Conservation (phyloP, 2,329 filamentous ascomycete species). For the Fusarium phyllophilum region DNA sequence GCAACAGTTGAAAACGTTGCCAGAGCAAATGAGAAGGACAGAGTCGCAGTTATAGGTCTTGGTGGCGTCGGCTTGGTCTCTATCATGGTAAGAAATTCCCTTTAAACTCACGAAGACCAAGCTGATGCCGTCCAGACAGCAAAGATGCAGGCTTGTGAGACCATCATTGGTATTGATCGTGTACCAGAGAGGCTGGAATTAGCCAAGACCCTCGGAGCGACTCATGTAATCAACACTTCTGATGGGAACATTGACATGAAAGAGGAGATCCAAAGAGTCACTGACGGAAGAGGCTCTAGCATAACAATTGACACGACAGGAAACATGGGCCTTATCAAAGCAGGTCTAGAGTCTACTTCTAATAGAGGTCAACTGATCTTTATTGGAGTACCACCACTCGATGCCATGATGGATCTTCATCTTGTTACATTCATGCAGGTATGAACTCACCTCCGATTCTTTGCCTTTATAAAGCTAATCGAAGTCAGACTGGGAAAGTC, state of each 20-base stretch:
- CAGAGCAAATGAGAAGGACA: background rate
- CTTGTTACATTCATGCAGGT: background rate
- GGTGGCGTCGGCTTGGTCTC: slow-evolving; percentile 2
- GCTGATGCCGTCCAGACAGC: background rate
- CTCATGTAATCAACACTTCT: background rate
- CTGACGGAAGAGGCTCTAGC: background rate
- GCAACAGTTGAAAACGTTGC: background rate
- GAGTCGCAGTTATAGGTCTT: background rate
- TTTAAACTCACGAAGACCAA: fast-evolving
- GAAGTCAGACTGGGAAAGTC: background rate
- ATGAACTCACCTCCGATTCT: fast-evolving
- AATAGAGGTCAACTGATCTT: slow-evolving; percentile 2
- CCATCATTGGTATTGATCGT: background rate
- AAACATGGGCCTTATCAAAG: background rate
- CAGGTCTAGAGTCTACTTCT: background rate
- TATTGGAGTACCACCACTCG: background rate
- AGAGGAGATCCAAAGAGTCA: background rate
- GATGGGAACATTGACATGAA: background rate
- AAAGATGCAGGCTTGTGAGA: background rate
- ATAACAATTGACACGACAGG: slow-evolving; percentile 5
- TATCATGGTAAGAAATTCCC: background rate
- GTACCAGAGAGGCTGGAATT: background rate
- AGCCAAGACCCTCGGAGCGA: background rate
- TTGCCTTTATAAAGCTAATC: background rate
- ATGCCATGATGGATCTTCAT: background rate